These are phyloP conservation scores for Nicotiana attenuata DNA, from an alignment of 257 asterid genomes.

Conservation along the genomic window DNA sequence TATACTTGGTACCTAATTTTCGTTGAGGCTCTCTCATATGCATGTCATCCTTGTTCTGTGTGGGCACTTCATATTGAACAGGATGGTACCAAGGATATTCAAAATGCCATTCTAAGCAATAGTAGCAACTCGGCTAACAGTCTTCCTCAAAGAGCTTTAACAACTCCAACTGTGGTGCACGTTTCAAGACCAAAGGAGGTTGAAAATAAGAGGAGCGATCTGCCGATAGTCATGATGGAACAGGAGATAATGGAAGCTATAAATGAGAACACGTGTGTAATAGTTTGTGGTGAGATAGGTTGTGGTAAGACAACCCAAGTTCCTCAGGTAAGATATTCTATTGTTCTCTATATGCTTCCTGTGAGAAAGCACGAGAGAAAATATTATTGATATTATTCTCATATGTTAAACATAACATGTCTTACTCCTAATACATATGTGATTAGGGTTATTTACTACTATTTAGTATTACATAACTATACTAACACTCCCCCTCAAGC, in stretches of 20 bases:
- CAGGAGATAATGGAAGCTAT: constrained; percentile 97
- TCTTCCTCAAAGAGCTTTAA: constrained; percentile 24
- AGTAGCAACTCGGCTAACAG: constrained; percentile 19
- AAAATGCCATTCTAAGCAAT: constrained; percentile 14
- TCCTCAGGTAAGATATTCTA: constrained; percentile 69
- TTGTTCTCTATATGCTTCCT: neutral
- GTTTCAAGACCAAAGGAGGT: constrained; percentile 75
- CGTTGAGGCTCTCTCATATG: neutral
- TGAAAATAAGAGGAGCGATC: constrained; percentile 61
- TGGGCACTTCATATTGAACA: constrained; percentile 20
- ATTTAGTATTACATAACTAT: no score
- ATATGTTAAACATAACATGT: no score
- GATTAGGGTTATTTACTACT: no score
- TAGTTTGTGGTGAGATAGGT: constrained; percentile 95
- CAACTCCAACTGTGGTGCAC: constrained; percentile 57
- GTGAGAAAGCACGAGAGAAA: no score
- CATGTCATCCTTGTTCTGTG: neutral
- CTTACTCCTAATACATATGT: no score
- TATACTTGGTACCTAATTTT: neutral
- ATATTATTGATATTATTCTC: no score
- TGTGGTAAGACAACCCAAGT: constrained; percentile 99
- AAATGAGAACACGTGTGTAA: constrained; percentile 55
- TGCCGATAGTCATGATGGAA: constrained; percentile 97
- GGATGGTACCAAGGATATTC: constrained; percentile 30
- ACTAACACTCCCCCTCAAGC: no score